Percentiles rank a stretch among this genome's conserved stretches.
Conservation (phyloP, 805 yeast genomes). For the Candida nonsorbophila region DNA sequence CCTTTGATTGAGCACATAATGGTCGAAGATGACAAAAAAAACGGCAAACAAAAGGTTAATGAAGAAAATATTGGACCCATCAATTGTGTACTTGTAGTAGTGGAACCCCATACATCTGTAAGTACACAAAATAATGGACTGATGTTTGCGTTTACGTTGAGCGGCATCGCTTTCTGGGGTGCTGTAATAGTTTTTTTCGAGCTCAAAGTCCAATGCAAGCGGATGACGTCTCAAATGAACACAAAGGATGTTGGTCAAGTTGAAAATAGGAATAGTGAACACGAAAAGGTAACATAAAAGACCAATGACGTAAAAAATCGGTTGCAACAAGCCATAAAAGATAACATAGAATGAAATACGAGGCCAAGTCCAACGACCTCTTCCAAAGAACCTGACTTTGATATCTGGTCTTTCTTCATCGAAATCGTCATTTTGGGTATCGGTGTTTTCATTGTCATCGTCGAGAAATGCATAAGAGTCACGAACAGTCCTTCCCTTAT, state of each 20-base stretch:
- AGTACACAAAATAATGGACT: slow-evolving; percentile 74
- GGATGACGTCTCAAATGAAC: slow-evolving; percentile 88
- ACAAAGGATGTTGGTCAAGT: slow-evolving; percentile 60
- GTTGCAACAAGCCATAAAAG: slow-evolving; percentile 67
- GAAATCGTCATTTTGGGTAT: slow-evolving; percentile 10
- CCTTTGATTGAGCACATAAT: slow-evolving; percentile 51
- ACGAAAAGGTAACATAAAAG: slow-evolving; percentile 74
- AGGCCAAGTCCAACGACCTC: slow-evolving; percentile 89
- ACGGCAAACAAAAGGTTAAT: slow-evolving; percentile 80
- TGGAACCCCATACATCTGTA: slow-evolving; percentile 89
- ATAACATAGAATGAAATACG: slow-evolving; percentile 69
- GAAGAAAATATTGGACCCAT: slow-evolving; percentile 91
- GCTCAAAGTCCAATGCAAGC: slow-evolving; percentile 71
- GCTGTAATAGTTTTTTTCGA: slow-evolving; percentile 46
- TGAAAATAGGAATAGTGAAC: slow-evolving; percentile 91
- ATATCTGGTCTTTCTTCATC: slow-evolving; percentile 22
- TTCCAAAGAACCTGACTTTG: slow-evolving; percentile 68
- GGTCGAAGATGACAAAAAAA: slow-evolving; percentile 76
- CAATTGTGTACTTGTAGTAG: slow-evolving; percentile 93
- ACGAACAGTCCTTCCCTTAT: slow-evolving; percentile 34
- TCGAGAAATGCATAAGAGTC: slow-evolving; percentile 32
- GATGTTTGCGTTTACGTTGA: slow-evolving; percentile 38
- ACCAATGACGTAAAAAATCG: slow-evolving; percentile 53
- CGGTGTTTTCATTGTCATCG: slow-evolving; percentile 21
- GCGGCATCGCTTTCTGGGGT: slow-evolving; percentile 13